These are phyloP conservation scores for Haberlea rhodopensis DNA, from an alignment of 257 asterid genomes.

Conservation along the genomic window DNA sequence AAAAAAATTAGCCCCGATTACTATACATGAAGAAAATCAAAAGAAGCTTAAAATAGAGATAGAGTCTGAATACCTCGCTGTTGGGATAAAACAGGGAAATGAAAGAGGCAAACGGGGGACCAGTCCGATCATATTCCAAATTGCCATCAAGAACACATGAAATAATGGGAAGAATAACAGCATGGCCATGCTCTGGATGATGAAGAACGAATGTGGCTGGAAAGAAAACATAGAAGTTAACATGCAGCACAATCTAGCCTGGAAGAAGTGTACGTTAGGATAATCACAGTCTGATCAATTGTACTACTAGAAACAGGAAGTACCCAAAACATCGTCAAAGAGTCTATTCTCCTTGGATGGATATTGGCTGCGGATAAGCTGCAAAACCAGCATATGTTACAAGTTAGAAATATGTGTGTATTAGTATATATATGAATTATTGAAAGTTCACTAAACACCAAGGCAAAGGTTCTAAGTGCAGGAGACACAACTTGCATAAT, in stretches of 20 bases:
- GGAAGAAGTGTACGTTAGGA: conserved; percentile 9
- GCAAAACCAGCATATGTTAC: conserved; percentile 35
- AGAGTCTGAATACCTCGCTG: conserved; percentile 61
- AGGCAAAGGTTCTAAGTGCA: background rate
- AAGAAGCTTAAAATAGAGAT: conserved; percentile 11
- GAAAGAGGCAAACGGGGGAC: conserved; percentile 91
- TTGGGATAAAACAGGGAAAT: conserved; percentile 79
- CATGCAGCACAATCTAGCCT: conserved; percentile 21
- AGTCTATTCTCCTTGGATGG: conserved; percentile 86
- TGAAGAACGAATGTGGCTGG: conserved; percentile 95
- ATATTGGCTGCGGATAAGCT: conserved; percentile 83
- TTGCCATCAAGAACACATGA: conserved; percentile 83
- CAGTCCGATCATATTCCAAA: conserved; percentile 66
- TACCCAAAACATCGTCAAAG: conserved; percentile 95
- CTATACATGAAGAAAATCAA: conserved; percentile 7
- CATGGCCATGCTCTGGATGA: conserved; percentile 98
- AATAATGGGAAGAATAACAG: conserved; percentile 92
- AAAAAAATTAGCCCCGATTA: conserved; percentile 7
- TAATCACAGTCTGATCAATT: conserved; percentile 2
- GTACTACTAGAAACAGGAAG: conserved; percentile 19
- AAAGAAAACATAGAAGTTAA: conserved; percentile 34
- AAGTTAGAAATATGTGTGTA: conserved; percentile 18
- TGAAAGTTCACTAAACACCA: conserved; percentile 18
- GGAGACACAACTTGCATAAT: conserved; percentile 1
- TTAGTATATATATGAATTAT: too few species aligned